Evolutionary conservation across 768 basidiomycete species (phyloP).

Genomic region (Pholiota conissans): DNA sequence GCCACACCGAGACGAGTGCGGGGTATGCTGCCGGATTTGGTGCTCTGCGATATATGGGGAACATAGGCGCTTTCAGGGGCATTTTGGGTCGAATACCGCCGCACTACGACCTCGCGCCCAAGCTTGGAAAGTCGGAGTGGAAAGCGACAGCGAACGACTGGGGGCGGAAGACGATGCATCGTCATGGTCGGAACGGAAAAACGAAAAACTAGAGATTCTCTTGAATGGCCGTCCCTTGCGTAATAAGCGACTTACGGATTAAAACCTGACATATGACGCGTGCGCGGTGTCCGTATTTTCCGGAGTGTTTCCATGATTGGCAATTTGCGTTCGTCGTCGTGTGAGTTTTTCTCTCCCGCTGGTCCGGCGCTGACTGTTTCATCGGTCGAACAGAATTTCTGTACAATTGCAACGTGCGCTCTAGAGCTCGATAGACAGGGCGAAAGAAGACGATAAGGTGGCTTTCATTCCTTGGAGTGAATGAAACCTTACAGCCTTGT

Average conservation of each 20-base stretch:
- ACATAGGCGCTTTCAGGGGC: neutral
- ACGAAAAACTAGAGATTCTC: neutral
- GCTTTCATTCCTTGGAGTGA: neutral
- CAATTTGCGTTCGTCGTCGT: neutral
- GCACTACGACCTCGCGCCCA: neutral
- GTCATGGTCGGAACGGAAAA: conserved; percentile 1
- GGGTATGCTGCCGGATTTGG: neutral
- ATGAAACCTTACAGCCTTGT: neutral
- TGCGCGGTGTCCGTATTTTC: neutral
- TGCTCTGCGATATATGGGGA: neutral
- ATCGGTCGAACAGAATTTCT: neutral
- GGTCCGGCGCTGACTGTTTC: neutral
- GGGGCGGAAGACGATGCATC: neutral
- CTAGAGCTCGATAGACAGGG: neutral
- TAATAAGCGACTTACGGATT: neutral
- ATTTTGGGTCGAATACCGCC: neutral
- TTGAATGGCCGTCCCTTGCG: neutral
- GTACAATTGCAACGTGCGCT: neutral
- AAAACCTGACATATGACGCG: conserved; percentile 3
- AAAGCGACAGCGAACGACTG: neutral
- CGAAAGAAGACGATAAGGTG: neutral
- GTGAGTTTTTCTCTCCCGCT: neutral
- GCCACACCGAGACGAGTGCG: neutral
- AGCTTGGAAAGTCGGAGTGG: neutral
- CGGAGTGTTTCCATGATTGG: neutral